phyloP scores from a whole-genome alignment of 2,329 filamentous ascomycete species.

The Penicillium sp. region DNA sequence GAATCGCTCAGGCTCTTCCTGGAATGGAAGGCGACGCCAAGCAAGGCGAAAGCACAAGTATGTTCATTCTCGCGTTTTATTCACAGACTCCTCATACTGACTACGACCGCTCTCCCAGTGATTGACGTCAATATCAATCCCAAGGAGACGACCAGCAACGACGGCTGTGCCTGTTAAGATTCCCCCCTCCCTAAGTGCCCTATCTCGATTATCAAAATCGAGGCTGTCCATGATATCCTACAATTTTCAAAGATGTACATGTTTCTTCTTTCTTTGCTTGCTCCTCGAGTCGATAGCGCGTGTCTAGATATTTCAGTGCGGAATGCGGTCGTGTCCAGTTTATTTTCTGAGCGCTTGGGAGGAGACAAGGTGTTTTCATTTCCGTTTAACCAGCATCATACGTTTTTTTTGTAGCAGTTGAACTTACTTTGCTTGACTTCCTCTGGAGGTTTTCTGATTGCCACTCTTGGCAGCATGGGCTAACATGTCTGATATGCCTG shows the following conservation, averaged over 20 bases:
- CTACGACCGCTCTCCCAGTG: slow-evolving; percentile 54
- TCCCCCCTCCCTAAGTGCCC: slow-evolving; percentile 13
- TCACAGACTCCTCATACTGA: slow-evolving; percentile 23
- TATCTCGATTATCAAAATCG: slow-evolving; percentile 29
- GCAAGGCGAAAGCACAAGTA: slow-evolving; percentile 76
- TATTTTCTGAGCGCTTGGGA: slow-evolving; percentile 16
- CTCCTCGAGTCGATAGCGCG: slow-evolving; percentile 35
- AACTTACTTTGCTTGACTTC: slow-evolving; percentile 13
- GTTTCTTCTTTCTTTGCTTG: slow-evolving; percentile 27
- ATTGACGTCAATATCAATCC: slow-evolving; percentile 88
- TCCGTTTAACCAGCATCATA: slow-evolving; percentile 21
- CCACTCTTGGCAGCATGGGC: slow-evolving; percentile 8
- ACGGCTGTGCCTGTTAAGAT: slow-evolving; percentile 66
- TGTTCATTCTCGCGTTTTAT: slow-evolving; percentile 38
- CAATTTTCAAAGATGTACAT: slow-evolving; percentile 40
- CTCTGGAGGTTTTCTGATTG: slow-evolving; percentile 8
- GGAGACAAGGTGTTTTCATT: slow-evolving; percentile 21
- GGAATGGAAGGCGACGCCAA: slow-evolving; percentile 93
- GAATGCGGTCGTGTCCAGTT: slow-evolving; percentile 15
- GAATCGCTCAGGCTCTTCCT: slow-evolving; percentile 95
- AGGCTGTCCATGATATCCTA: slow-evolving; percentile 38
- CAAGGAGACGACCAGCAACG: slow-evolving; percentile 64
- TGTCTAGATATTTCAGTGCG: slow-evolving; percentile 24
- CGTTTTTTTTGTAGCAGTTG: slow-evolving; percentile 12
- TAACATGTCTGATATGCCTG: slow-evolving; percentile 13